These are phyloP conservation scores for Eucalyptus leucophloia DNA, from an alignment of 345 rosid species.

Conservation along the genomic window DNA sequence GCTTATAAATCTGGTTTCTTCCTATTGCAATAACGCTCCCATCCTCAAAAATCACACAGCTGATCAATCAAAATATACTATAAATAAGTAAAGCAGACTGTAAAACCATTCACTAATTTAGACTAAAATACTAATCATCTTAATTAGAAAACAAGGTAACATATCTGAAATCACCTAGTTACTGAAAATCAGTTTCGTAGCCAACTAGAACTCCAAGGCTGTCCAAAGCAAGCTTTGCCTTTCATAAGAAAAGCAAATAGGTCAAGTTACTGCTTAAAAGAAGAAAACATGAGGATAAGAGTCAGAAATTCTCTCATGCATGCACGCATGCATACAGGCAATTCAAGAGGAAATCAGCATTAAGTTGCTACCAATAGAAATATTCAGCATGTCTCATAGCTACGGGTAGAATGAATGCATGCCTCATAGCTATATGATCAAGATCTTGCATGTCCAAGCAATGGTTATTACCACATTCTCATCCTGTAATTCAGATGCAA, in stretches of 20 bases:
- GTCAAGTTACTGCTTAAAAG: rapidly evolving
- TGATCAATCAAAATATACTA: too few relatives aligned
- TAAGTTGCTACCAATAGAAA: background rate
- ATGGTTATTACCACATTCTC: background rate
- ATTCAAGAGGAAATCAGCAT: background rate
- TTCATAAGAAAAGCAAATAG: background rate
- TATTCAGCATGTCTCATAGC: background rate
- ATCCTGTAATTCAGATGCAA: background rate
- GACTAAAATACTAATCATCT: too few relatives aligned
- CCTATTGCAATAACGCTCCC: too few relatives aligned
- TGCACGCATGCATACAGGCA: background rate
- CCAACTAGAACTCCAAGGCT: background rate
- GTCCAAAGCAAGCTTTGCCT: background rate
- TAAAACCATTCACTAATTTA: too few relatives aligned
- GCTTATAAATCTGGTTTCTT: background rate
- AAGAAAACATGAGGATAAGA: background rate
- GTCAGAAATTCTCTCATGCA: background rate
- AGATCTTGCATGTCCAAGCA: background rate
- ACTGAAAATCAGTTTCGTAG: too few relatives aligned
- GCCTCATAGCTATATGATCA: background rate
- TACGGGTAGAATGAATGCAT: too few relatives aligned
- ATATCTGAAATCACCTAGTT: background rate
- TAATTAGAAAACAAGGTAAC: background rate
- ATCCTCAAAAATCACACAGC: too few relatives aligned
- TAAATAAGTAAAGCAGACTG: too few relatives aligned